A percentile compares a stretch with the other conserved stretches of the same genome.
Evolutionary conservation across 2,329 filamentous ascomycete species (phyloP).

Genomic region (Verticillium isaacii): DNA sequence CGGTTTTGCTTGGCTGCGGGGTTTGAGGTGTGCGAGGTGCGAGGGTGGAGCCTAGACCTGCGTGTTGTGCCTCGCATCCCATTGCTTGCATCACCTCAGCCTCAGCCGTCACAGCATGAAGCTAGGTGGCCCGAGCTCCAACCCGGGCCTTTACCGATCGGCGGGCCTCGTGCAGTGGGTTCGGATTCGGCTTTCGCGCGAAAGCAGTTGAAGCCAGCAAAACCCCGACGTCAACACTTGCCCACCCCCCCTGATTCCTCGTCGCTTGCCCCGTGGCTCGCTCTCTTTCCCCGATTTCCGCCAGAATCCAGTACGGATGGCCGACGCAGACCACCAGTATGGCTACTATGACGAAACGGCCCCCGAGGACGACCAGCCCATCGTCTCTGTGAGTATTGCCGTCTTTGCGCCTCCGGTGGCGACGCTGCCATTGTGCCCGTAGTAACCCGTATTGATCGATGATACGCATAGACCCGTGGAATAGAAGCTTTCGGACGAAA

Average conservation of each 20-base stretch:
- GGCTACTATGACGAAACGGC: constrained; percentile 40
- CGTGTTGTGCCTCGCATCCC: background rate
- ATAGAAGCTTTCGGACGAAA: constrained; percentile 92
- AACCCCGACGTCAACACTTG: background rate
- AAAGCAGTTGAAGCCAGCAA: background rate
- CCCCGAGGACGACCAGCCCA: constrained; percentile 42
- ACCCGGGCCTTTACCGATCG: constrained; percentile 1
- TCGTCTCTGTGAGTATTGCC: constrained; percentile 28
- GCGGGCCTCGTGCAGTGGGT: background rate
- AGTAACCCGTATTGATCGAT: background rate
- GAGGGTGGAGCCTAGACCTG: background rate
- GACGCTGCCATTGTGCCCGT: background rate
- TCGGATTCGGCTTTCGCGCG: background rate
- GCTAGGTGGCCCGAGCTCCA: background rate
- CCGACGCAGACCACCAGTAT: constrained; percentile 38
- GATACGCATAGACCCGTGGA: constrained; percentile 63
- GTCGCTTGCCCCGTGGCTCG: background rate
- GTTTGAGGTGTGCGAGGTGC: background rate
- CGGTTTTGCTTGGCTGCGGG: background rate
- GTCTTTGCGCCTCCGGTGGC: constrained; percentile 11
- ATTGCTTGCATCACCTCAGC: background rate
- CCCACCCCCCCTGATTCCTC: background rate
- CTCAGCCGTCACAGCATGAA: background rate
- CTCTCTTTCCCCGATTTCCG: background rate
- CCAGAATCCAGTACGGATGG: constrained; percentile 23